Base-by-base conservation (phyloP, 2,329 filamentous ascomycete species). In the Aspergillus ruber region DNA sequence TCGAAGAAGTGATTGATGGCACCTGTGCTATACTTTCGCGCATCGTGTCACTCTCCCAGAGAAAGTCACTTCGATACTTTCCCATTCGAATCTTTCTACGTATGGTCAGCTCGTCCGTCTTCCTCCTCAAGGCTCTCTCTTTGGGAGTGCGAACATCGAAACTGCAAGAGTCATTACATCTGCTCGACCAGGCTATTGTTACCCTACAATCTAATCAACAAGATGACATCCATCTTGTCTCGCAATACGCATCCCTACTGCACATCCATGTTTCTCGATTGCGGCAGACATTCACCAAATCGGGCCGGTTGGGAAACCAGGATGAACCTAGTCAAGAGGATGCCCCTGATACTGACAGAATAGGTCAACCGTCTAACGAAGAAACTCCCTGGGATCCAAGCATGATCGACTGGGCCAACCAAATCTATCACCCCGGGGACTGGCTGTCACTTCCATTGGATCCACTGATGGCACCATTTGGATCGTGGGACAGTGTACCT, bases 1-100 rank as follows among this genome's bases (percentile, higher is more conserved):
- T 80, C 12, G 73, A 75, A 57, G 76, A 79, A 56, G 78, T 80
- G 1, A 75, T 79, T 2, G 74, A 79, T 18, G 75, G 74, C 2
- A 77, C 74, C 49, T 74, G 74, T 39, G 67, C 76, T 45, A 77
- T 78, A 21, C 61, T 80, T 3, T 64, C 74, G 42, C 76, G 74
- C 43, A 73, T 76, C 2, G 72, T 67, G 0, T 68, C 74, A 35
- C 66, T 81, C 1, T 71, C 72, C 2, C 71, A 78, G 20, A 67
- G 64, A 2, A 65, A 62, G 7, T 59, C 64, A 6, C 63, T 81
- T 13, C 69, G 72, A 3, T 80, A 75, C 51, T 76, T 71, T 0
- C 78, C 78, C 0, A 74, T 79, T 1, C 67, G 77, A 15, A 75
- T 80, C 13, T 78, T 78, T 46, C 61, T 80, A 2, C 73, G 77